Base-by-base conservation (phyloP, 768 basidiomycete genomes). In the Tylopilus felleus region DNA sequence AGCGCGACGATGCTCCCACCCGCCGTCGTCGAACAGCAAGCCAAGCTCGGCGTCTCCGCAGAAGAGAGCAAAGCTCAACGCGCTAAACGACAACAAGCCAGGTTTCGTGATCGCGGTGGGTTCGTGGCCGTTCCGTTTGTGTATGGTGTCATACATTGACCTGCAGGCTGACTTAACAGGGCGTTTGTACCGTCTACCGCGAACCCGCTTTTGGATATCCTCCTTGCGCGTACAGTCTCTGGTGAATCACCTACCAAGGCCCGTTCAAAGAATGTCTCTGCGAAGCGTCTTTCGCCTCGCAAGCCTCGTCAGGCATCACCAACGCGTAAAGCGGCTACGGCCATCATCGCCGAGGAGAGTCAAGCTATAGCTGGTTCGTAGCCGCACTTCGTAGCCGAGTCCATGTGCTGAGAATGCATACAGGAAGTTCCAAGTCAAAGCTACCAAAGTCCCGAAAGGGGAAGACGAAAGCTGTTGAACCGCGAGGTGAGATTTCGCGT, bases 101-200 rank as follows among this genome's bases (percentile, higher is more conserved):
- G 86, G 23, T 84, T 86, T 67, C 78, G 86, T 49, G 84, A 87
- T 68, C 79, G 84, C 50, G 84, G 84, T 53, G 83, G 84, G 83
- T 84, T 28, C 56, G 81, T 71, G 38, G 31, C 23, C 16, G 6
- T 28, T 19, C 13, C 23, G 1, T 25, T 48, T 38, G 14, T 33
- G 2, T 16, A 9, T 41, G 43, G 14, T 35, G n/a, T 36, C 36
- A 19, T 17, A 45, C 16, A 28, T n/a, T 56, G 39, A 59, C 48
- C 5, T 10, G 31, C 25, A 19, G 16, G 12, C 7, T 36, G 12
- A 14, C n/a, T 25, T 23, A 17, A 31, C 39, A 84, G 83, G 0
- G 79, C 77, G 22, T 85, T 83, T 61, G 73, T 80, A 22, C 82
- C 84, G 0, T 69, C 80, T 1, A 72, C 70, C 16, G 68, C 73